A percentile compares a stretch with the other conserved stretches of the same genome.
These are phyloP conservation scores for Alternaria solani DNA, from an alignment of 2,329 filamentous ascomycete genomes.

Conservation along the genomic window DNA sequence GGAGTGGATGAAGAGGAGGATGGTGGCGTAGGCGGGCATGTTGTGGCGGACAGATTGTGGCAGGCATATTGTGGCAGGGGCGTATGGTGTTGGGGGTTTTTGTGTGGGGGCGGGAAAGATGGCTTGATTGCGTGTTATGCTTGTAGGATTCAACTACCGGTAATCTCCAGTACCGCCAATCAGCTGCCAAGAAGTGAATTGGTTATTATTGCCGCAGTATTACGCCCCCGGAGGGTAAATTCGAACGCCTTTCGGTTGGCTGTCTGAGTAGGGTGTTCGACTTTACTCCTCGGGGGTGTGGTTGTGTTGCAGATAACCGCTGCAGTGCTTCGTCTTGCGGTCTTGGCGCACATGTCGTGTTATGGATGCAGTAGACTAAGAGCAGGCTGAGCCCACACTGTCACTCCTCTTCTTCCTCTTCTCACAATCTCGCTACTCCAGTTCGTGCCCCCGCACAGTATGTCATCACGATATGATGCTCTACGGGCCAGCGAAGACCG, in stretches of 20 bases:
- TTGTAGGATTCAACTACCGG: no score
- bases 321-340: background rate
- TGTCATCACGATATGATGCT: background rate
- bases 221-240: no score
- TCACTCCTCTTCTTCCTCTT: background rate
- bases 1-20: conserved; percentile 58
- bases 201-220: background rate
- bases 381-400: background rate
- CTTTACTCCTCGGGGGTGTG: no score
- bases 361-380: background rate
- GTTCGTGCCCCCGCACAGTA: background rate
- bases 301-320: no score
- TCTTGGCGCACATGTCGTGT: background rate
- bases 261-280: no score
- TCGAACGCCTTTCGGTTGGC: no score
- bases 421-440: background rate
- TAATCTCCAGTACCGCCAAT: no score
- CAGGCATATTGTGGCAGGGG: no score
- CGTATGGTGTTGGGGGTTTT: background rate
- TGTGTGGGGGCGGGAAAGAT: no score
- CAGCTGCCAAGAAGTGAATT: background rate
- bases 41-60: no score
- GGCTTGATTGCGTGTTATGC: no score
- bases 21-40: conserved; percentile 31
- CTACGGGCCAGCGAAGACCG: background rate